These are phyloP conservation scores for Lentinula edodes DNA, from an alignment of 768 basidiomycete genomes.

Conservation along the genomic window DNA sequence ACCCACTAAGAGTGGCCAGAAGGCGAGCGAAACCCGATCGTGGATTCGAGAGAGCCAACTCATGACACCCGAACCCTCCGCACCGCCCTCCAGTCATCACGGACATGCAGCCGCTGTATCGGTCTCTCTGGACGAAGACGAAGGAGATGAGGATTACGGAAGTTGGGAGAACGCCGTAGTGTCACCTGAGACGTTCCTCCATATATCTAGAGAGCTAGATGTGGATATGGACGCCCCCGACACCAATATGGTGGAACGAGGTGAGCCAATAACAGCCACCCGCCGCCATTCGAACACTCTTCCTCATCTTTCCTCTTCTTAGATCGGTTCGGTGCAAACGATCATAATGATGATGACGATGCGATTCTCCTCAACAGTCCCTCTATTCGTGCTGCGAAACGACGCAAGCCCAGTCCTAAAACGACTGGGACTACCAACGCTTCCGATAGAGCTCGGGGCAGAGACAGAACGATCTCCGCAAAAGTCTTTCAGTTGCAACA, in stretches of 20 bases:
- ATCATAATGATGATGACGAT: neutral
- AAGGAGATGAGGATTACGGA: slow-evolving; percentile 17
- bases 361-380: neutral
- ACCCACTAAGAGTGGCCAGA: neutral
- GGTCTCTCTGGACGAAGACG: slow-evolving; percentile 4
- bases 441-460: neutral
- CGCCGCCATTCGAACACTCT: neutral
- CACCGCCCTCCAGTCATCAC: slow-evolving; percentile 1
- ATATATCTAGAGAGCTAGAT: slow-evolving; percentile 5
- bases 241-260: neutral
- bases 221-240: slow-evolving; percentile 12
- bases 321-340: neutral
- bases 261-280: neutral
- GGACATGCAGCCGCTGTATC: neutral
- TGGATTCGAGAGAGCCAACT: slow-evolving; percentile 7
- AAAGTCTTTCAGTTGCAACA: slow-evolving; percentile 38
- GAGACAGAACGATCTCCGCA: slow-evolving; percentile 33
- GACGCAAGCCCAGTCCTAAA: neutral
- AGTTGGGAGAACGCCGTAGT: slow-evolving; percentile 24
- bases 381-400: neutral
- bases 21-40: neutral
- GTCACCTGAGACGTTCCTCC: slow-evolving; percentile 9
- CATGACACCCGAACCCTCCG: slow-evolving; percentile 16
- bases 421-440: neutral
- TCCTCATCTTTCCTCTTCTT: neutral